Conservation (phyloP, 345 rosid genomes). For the Orychophragmus violaceus region DNA sequence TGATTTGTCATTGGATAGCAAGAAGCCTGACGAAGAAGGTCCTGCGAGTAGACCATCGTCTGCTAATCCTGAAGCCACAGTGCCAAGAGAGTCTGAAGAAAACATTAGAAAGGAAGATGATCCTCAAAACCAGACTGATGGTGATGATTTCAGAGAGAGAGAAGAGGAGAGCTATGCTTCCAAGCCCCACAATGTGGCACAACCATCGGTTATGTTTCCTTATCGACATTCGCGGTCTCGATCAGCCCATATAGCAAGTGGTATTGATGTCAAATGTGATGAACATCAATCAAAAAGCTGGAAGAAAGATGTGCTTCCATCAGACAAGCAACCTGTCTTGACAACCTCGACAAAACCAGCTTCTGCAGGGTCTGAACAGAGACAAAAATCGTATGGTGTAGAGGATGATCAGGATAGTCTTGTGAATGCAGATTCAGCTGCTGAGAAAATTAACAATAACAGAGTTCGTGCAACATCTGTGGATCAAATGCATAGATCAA, state of each 20-base stretch:
- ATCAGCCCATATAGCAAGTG: slow-evolving; percentile 45
- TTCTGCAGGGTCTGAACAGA: slow-evolving; percentile 44
- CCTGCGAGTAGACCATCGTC: slow-evolving; percentile 51
- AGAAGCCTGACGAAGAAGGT: slow-evolving; percentile 51
- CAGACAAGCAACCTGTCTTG: slow-evolving; percentile 32
- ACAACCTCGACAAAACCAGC: slow-evolving; percentile 45
- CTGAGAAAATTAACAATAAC: slow-evolving; percentile 28
- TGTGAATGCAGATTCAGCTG: slow-evolving; percentile 37
- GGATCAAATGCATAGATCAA: slow-evolving; percentile 55
- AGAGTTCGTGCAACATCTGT: slow-evolving; percentile 21
- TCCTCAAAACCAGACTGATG: slow-evolving; percentile 21
- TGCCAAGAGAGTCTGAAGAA: slow-evolving; percentile 18
- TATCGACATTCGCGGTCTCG: slow-evolving; percentile 43
- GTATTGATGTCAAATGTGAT: slow-evolving; percentile 31
- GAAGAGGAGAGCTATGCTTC: slow-evolving; percentile 42
- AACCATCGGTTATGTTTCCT: slow-evolving; percentile 33
- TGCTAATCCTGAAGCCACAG: slow-evolving; percentile 29
- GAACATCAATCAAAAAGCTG: slow-evolving; percentile 31
- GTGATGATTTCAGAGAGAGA: slow-evolving; percentile 42
- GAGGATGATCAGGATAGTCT: slow-evolving; percentile 40
- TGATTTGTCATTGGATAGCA: slow-evolving; percentile 56
- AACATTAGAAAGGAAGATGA: slow-evolving; percentile 36
- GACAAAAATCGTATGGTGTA: slow-evolving; percentile 38
- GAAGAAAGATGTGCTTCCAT: slow-evolving; percentile 34
- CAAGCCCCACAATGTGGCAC: slow-evolving; percentile 18